Base-by-base conservation (phyloP, 2,329 filamentous ascomycete genomes). In the Sporothrix inflata region DNA sequence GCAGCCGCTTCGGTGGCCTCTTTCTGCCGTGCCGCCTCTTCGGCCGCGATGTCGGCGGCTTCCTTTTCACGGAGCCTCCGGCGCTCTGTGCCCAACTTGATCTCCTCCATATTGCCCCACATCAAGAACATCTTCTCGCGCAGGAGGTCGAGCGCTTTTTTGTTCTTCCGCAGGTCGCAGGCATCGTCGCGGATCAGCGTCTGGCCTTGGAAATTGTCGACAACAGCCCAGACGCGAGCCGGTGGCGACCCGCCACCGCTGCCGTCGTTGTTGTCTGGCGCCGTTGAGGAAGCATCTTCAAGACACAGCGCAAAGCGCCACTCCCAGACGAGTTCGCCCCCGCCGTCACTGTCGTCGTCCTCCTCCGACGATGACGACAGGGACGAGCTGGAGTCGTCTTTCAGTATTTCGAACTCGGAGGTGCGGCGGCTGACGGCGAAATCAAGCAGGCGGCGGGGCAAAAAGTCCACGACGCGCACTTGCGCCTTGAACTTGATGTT, bases 41-140 rank as follows among this genome's bases (percentile, higher is more conserved):
- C 19, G 6, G 34, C 78, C 75, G 45, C n/a, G 30, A 77, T 91
- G 92, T 21, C 3, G 45, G 57, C 9, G 27, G 77, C 65, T 77
- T 77, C 51, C 70, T 76, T 69, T 73, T 78, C 75, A 30, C 78
- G 80, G 72, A 76, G 73, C 24, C 80, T 75, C 1, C 79, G 76
- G n/a, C 79, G n/a, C n/a, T 11, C 8, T 1, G 77, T 77, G 77
- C 91, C 92, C 65, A 83, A 79, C 78, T 92, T 93, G 65, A 83
- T 80, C 78, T 97, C 93, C 78, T 94, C 90, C 1, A 98, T 84
- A 74, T 97, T 88, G 1, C 95, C 95, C 94, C 95, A 98, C 1
- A 98, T 84, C 47, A 89, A 83, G 78, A 91, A 95, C 71, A 98
- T 84, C 76, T 87, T 90, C 76, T 97, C 88, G 68, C 88, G 87